A percentile compares a stretch with the other conserved stretches of the same genome.
Evolutionary conservation across 495 filamentous ascomycete species (phyloP).

Genomic region (Penicillium goetzii): DNA sequence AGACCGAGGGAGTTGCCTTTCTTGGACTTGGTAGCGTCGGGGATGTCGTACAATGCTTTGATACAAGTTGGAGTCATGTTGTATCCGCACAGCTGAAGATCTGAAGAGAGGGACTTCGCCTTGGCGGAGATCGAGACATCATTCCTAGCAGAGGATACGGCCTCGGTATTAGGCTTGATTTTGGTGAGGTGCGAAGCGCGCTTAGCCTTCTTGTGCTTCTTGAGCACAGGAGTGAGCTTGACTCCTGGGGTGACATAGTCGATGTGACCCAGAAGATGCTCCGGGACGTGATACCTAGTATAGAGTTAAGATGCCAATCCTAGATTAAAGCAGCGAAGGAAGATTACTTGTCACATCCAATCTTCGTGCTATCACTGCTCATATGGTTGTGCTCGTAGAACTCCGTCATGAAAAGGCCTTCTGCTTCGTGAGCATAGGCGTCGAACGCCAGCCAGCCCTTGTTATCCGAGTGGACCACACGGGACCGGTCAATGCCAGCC

Average conservation of each 20-base stretch:
- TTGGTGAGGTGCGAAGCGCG: constrained; percentile 27
- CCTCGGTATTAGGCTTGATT: constrained; percentile 16
- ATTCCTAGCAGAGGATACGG: neutral
- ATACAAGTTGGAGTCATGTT: constrained; percentile 59
- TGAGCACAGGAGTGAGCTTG: constrained; percentile 40
- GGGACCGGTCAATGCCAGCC: constrained; percentile 51
- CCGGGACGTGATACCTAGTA: constrained; percentile 57
- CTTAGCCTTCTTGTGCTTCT: constrained; percentile 31
- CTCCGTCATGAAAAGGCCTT: constrained; percentile 60
- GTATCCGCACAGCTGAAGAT: constrained; percentile 42
- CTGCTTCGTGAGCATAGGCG: constrained; percentile 57
- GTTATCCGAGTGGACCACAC: constrained; percentile 53
- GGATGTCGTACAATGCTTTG: constrained; percentile 57
- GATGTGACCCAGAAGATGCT: constrained; percentile 52
- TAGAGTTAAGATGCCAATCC: constrained; percentile 8
- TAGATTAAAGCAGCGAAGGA: neutral
- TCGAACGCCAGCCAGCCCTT: constrained; percentile 62
- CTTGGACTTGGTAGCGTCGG: constrained; percentile 38
- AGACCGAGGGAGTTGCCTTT: constrained; percentile 57
- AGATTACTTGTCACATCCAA: constrained; percentile 52
- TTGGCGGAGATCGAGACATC: constrained; percentile 23
- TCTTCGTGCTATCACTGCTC: constrained; percentile 43
- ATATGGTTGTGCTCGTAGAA: constrained; percentile 61
- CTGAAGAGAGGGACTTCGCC: constrained; percentile 20
- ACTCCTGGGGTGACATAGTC: constrained; percentile 65